Evolutionary conservation across 2,329 filamentous ascomycete species (phyloP).

Genomic region (Trichoderma atroviride): DNA sequence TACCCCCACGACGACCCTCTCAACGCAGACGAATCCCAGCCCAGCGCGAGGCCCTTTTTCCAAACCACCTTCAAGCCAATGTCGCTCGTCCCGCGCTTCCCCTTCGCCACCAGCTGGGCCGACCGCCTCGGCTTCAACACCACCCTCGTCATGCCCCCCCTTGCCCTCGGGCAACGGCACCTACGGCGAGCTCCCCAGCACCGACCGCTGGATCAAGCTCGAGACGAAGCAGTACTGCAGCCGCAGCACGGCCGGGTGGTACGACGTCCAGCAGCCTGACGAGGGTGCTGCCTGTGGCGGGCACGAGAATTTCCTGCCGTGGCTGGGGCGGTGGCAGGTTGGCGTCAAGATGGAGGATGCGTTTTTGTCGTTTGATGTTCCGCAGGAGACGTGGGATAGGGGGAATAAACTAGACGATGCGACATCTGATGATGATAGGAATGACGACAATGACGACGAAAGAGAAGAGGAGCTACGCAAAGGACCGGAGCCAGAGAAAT

Average conservation of each 20-base stretch:
- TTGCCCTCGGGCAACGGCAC: conserved; percentile 46
- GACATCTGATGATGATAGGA: not conserved
- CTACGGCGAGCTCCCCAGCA: conserved; percentile 49
- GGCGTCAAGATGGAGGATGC: conserved; percentile 45
- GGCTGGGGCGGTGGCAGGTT: conserved; percentile 48
- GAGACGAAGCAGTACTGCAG: conserved; percentile 37
- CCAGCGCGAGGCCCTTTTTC: conserved; percentile 48
- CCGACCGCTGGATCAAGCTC: conserved; percentile 49
- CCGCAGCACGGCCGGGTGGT: conserved; percentile 48
- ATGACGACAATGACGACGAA: not conserved
- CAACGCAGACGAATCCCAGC: conserved; percentile 36
- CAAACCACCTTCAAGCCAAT: conserved; percentile 49
- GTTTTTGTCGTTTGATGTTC: conserved; percentile 36
- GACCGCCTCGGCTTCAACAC: conserved; percentile 47
- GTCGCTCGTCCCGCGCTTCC: conserved; percentile 48
- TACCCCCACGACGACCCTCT: conserved; percentile 46
- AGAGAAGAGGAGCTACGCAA: not conserved
- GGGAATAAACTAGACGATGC: not conserved
- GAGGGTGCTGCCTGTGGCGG: conserved; percentile 29
- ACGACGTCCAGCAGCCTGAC: conserved; percentile 48
- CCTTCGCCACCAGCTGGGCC: conserved; percentile 44
- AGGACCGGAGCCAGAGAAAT: not conserved
- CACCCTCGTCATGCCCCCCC: conserved; percentile 51
- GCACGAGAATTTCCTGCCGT: conserved; percentile 52
- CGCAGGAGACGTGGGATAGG: conserved; percentile 34